phyloP scores from a whole-genome alignment of 83 land plant species.

The Thuja plicata region DNA sequence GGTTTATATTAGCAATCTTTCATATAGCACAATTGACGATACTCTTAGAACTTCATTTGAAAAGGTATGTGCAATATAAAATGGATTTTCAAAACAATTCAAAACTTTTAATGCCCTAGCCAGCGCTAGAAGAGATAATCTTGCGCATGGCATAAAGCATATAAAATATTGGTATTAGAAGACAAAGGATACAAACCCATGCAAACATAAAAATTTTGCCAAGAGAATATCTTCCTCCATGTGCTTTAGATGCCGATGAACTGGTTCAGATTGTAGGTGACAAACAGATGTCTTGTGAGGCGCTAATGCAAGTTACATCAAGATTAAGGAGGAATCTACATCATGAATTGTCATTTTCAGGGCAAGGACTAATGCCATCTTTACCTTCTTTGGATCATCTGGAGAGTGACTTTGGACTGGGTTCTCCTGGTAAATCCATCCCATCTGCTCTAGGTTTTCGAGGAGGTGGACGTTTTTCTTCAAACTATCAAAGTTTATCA shows the following conservation, averaged over 20 bases:
- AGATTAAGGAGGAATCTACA: constrained; percentile 50
- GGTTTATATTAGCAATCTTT: too few species aligned
- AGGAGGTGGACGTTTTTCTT: constrained; percentile 11
- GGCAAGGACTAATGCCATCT: constrained; percentile 23
- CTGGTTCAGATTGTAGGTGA: constrained; percentile 89
- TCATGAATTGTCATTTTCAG: constrained; percentile 31
- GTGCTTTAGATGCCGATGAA: constrained; percentile 69
- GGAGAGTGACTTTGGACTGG: not conserved
- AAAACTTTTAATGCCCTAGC: too few species aligned
- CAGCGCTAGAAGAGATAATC: too few species aligned
- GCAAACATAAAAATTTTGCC: constrained; percentile 81
- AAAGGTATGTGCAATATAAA: too few species aligned
- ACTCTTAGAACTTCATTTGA: too few species aligned
- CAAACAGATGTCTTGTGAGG: constrained; percentile 73
- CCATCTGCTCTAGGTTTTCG: constrained; percentile 17
- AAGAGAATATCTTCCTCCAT: constrained; percentile 60
- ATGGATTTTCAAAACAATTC: too few species aligned
- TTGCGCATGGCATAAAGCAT: too few species aligned
- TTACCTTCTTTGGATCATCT: constrained; percentile 3
- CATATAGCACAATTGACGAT: too few species aligned
- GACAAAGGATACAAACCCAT: constrained; percentile 58
- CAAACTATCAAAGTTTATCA: constrained; percentile 9
- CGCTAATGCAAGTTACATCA: constrained; percentile 65
- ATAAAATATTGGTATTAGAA: constrained; percentile 49
- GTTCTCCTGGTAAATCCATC: constrained; percentile 18